Evolutionary conservation across 306 rosid species (phyloP).

Genomic region (Potentilla sterilis): DNA sequence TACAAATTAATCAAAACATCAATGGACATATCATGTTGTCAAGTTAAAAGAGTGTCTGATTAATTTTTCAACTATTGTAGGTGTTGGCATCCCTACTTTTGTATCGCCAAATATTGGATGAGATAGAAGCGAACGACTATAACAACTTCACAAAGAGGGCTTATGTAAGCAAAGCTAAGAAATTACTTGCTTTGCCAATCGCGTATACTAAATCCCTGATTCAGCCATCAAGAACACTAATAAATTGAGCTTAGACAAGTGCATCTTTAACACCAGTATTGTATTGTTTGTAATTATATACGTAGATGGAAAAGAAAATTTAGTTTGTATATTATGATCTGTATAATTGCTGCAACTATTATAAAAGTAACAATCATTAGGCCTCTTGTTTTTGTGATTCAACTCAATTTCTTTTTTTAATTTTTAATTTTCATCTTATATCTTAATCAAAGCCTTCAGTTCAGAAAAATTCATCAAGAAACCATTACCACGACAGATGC

Average conservation of each 20-base stretch:
- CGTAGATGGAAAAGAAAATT: neutral
- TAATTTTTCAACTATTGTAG: constrained; percentile 30
- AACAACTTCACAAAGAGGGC: constrained; percentile 74
- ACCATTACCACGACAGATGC: no score
- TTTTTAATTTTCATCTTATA: no score
- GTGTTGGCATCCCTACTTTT: constrained; percentile 69
- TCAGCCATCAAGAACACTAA: constrained; percentile 37
- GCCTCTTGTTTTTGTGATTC: neutral
- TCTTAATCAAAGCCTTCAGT: no score
- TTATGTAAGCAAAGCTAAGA: constrained; percentile 73
- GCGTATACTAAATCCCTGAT: constrained; percentile 56
- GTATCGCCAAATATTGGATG: constrained; percentile 72
- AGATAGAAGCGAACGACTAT: constrained; percentile 78
- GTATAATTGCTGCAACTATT: neutral
- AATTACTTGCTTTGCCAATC: constrained; percentile 58
- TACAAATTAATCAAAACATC: neutral
- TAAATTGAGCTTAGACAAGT: neutral
- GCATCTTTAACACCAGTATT: neutral
- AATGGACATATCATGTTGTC: neutral
- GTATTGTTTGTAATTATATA: neutral
- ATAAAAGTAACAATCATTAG: neutral
- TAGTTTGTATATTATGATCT: neutral
- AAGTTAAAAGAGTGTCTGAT: neutral
- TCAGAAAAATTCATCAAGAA: no score
- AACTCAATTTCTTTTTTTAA: neutral